These are phyloP conservation scores for Conringia planisiliqua DNA, from an alignment of 345 rosid species.

Conservation along the genomic window DNA sequence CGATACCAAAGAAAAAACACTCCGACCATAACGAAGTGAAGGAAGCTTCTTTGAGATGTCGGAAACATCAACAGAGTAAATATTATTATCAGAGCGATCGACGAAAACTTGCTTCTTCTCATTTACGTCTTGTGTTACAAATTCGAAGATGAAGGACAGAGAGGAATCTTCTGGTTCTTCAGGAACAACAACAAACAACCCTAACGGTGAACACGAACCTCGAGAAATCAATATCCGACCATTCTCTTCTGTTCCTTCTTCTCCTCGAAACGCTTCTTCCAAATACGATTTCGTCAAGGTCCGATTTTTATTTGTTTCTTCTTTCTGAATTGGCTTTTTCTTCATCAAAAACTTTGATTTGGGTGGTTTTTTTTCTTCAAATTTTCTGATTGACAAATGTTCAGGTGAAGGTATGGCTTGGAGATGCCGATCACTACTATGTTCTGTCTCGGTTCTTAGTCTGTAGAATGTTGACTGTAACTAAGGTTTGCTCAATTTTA, in stretches of 20 bases:
- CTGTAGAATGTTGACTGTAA: slow-evolving; percentile 93
- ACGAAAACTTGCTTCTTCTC: background rate
- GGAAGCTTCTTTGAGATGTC: slow-evolving; percentile 5
- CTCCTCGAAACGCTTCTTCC: slow-evolving; percentile 70
- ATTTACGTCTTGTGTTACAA: background rate
- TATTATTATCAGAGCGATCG: background rate
- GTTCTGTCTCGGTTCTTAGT: slow-evolving; percentile 91
- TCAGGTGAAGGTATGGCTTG: slow-evolving; percentile 98
- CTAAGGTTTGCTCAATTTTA: slow-evolving; percentile 49
- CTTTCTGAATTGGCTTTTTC: background rate
- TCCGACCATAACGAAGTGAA: background rate
- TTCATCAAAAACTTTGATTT: background rate
- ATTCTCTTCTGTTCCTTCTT: slow-evolving; percentile 44
- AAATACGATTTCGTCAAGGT: slow-evolving; percentile 89
- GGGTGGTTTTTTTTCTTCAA: background rate
- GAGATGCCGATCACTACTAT: slow-evolving; percentile 95
- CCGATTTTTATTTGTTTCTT: background rate
- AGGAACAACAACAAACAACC: background rate
- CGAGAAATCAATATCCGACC: slow-evolving; percentile 31
- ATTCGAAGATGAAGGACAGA: slow-evolving; percentile 16
- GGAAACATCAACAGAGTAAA: slow-evolving; percentile 9
- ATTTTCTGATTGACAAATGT: background rate
- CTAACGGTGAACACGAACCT: slow-evolving; percentile 34
- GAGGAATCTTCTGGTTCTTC: slow-evolving; percentile 33
- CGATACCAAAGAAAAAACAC: background rate